Evolutionary conservation across 495 filamentous ascomycete species (phyloP).

Genomic region (Aspergillus biplanus): DNA sequence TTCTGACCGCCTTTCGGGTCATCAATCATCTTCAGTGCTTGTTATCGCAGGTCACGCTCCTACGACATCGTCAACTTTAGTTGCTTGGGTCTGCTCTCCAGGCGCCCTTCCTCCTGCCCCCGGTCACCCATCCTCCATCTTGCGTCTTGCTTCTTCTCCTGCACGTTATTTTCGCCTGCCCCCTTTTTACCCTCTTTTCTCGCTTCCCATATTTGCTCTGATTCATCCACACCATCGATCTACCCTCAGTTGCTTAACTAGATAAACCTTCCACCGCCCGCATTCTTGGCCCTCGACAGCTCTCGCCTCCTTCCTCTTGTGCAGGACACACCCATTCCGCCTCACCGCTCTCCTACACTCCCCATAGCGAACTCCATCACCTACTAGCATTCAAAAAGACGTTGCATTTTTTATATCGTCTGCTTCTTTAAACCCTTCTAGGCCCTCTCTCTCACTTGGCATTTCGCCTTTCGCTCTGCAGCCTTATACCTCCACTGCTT

Average conservation of each 20-base stretch:
- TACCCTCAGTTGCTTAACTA: conserved; percentile 8
- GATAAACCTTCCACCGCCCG: conserved; percentile 13
- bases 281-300: conserved; percentile 16
- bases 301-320: conserved; percentile 21
- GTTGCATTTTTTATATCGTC: background rate
- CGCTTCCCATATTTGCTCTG: conserved; percentile 23
- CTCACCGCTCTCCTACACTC: conserved; percentile 37
- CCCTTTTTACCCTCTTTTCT: conserved; percentile 8
- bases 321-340: conserved; percentile 19
- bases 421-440: background rate
- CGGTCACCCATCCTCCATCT: conserved; percentile 17
- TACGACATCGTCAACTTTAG: conserved; percentile 31
- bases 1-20: conserved; percentile 39
- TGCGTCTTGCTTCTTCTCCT: conserved; percentile 8
- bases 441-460: background rate
- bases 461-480: conserved; percentile 1
- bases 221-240: conserved; percentile 16
- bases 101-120: conserved; percentile 27
- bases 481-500: conserved; percentile 15
- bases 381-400: background rate
- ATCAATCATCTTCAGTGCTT: conserved; percentile 30
- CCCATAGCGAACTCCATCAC: conserved; percentile 13
- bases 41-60: conserved; percentile 47
- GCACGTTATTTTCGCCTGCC: conserved; percentile 18
- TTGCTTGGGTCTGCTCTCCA: conserved; percentile 35